Base-by-base conservation (phyloP, 2,329 filamentous ascomycete genomes). In the Fusarium sp. region DNA sequence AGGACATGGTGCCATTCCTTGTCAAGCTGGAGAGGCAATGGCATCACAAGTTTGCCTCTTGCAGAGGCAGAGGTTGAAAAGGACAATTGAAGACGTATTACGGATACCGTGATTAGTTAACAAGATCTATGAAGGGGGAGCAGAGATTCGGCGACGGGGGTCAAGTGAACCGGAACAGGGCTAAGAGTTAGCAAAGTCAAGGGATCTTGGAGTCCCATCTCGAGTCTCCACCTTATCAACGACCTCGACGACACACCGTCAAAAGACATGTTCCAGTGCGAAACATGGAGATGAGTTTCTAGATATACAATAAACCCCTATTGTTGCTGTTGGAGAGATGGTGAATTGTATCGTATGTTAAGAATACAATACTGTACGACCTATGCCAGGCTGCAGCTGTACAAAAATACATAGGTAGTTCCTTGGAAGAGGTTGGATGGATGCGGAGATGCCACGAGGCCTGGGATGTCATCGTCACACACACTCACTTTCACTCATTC, bases 401-500 rank as follows among this genome's bases (percentile, higher is more conserved):
- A 38, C 18, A n/a, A 38, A n/a, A 14, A 14, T 29, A 12, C 27
- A 29, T 27, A 46, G 44, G 25, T 20, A 46, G 54, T 66, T 61
- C 55, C 25, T 66, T 65, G 54, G 46, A 29, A 63, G 32, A 67
- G 58, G 58, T 70, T 70, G 67, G 68, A 71, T 70, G 57, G 68
- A 68, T 70, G 57, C 57, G 62, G 67, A 70, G 67, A 61, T 71
- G 68, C 68, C 68, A 71, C 68, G 68, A 71, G 68, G 68, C 63
- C 60, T 55, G 44, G 60, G 68, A 71, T 71, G 68, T 71, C 68
- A 71, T 70, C 67, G 68, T 68, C 68, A 71, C 68, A 60, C 67
- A 71, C 62, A 43, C 67, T 46, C 63, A 67, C 47, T 52, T 34
- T 49, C 46, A 38, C 66, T 46, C 63, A 66, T 44, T 51, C 47